phyloP scores from a whole-genome alignment of 2,329 filamentous ascomycete genomes.

The Pleurostoma richardsiae region DNA sequence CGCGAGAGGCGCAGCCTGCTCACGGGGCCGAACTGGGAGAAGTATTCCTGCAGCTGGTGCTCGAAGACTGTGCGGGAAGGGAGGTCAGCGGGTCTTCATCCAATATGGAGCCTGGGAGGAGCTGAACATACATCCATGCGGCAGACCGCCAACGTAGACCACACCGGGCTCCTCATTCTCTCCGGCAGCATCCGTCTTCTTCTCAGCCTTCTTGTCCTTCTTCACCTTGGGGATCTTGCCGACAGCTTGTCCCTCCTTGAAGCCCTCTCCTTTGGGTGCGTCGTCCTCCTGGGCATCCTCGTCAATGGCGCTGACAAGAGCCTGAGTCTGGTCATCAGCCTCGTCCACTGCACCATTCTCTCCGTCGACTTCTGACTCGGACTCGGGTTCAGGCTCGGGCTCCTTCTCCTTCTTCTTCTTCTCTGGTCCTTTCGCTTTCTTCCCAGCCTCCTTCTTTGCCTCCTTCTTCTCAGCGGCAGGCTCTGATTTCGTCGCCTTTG shows the following conservation, averaged over 20 bases:
- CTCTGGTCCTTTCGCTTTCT: constrained; percentile 4
- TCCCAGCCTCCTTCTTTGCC: background rate
- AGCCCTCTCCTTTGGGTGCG: constrained; percentile 11
- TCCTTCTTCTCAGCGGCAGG: constrained; percentile 1
- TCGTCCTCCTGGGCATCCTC: constrained; percentile 4
- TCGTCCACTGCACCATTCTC: background rate
- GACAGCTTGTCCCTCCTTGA: constrained; percentile 43
- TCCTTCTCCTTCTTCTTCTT: constrained; percentile 4
- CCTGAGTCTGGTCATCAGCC: constrained; percentile 9
- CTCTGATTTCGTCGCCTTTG: constrained; percentile 4
- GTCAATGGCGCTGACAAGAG: constrained; percentile 9
- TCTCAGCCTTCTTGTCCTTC: constrained; percentile 28
- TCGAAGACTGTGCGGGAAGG: constrained; percentile 83
- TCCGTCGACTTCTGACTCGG: too few relatives aligned
- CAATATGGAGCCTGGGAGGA: background rate
- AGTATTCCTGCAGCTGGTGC: constrained; percentile 89
- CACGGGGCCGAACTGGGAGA: constrained; percentile 86
- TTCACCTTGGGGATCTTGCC: constrained; percentile 45
- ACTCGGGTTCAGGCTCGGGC: background rate
- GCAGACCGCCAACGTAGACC: constrained; percentile 85
- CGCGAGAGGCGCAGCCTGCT: constrained; percentile 75
- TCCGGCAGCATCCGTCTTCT: constrained; percentile 3
- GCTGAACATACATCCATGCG: constrained; percentile 47
- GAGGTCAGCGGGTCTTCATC: constrained; percentile 9
- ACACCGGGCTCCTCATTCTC: constrained; percentile 62